These are phyloP conservation scores for Sparassis latifolia DNA, from an alignment of 1,284 basidiomycete species.

Conservation along the genomic window DNA sequence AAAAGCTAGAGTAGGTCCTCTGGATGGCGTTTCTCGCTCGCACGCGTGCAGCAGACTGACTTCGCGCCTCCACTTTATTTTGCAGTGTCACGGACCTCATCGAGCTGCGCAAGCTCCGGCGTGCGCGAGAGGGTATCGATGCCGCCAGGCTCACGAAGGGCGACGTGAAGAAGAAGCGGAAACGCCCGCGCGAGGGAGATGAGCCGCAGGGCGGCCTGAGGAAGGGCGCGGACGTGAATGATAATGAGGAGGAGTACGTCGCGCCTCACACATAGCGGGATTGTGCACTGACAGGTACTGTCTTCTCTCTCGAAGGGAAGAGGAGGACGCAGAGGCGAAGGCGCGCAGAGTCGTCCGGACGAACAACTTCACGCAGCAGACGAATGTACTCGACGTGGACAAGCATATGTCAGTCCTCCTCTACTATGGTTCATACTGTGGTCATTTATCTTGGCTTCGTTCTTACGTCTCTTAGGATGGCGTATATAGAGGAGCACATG, in stretches of 20 bases:
- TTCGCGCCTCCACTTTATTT: conserved; percentile 3
- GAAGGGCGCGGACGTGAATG: conserved; percentile 35
- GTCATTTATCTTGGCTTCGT: not conserved
- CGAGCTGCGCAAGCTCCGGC: conserved; percentile 75
- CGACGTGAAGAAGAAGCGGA: conserved; percentile 68
- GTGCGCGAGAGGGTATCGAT: conserved; percentile 81
- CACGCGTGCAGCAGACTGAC: conserved; percentile 1
- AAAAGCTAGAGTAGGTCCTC: conserved; percentile 43
- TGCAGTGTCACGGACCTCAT: conserved; percentile 76
- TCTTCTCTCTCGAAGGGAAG: conserved; percentile 34
- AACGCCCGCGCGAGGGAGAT: conserved; percentile 44
- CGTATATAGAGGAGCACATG: conserved; percentile 93
- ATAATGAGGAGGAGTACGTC: conserved; percentile 58
- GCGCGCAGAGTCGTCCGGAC: conserved; percentile 71
- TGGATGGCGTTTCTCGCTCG: conserved; percentile 2
- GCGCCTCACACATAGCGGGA: not conserved
- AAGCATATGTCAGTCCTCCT: conserved; percentile 83
- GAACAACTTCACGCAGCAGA: conserved; percentile 96
- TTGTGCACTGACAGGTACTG: not conserved
- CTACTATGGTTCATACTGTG: not conserved
- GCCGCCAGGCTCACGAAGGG: conserved; percentile 80
- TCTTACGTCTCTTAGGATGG: conserved; percentile 65
- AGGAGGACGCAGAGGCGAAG: conserved; percentile 60
- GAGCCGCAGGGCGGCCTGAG: conserved; percentile 51
- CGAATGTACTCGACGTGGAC: conserved; percentile 92